Evolutionary conservation across 148 eudicot genomes (phyloP).

Genomic region (Silene latifolia): DNA sequence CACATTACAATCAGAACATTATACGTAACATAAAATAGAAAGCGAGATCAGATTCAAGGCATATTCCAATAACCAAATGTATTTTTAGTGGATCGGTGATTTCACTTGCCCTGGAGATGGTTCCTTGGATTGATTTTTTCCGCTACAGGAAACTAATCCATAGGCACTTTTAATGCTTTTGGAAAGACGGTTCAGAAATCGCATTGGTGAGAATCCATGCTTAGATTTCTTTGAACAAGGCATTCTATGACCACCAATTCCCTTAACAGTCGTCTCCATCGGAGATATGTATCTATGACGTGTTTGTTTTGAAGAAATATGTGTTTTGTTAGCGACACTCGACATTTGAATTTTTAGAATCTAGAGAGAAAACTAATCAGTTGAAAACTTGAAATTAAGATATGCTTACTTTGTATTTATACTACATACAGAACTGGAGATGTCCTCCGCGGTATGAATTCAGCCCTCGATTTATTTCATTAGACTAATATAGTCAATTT

Average conservation of each 20-base stretch:
- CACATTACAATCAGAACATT: too few relatives aligned
- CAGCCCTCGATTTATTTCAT: background rate
- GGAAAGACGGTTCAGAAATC: constrained; percentile 1
- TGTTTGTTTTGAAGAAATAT: background rate
- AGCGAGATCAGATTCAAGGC: background rate
- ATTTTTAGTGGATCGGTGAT: background rate
- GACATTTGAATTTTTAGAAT: background rate
- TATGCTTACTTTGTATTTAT: too few relatives aligned
- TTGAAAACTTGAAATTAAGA: too few relatives aligned
- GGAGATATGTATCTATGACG: background rate
- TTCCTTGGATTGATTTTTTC: constrained; percentile 18
- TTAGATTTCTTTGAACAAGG: background rate
- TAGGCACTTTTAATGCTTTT: constrained; percentile 7
- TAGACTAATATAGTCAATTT: background rate
- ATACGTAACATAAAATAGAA: too few relatives aligned
- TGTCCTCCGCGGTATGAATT: too few relatives aligned
- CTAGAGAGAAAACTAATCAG: too few relatives aligned
- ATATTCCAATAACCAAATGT: too few relatives aligned
- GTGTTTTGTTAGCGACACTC: background rate
- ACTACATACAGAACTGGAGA: too few relatives aligned
- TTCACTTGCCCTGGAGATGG: background rate
- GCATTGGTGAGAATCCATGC: background rate
- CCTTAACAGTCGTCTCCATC: background rate
- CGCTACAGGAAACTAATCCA: constrained; percentile 21
- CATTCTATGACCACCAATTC: background rate